These are phyloP conservation scores for Candida tropicalis DNA, from an alignment of 1,139 yeast species.

Conservation along the genomic window DNA sequence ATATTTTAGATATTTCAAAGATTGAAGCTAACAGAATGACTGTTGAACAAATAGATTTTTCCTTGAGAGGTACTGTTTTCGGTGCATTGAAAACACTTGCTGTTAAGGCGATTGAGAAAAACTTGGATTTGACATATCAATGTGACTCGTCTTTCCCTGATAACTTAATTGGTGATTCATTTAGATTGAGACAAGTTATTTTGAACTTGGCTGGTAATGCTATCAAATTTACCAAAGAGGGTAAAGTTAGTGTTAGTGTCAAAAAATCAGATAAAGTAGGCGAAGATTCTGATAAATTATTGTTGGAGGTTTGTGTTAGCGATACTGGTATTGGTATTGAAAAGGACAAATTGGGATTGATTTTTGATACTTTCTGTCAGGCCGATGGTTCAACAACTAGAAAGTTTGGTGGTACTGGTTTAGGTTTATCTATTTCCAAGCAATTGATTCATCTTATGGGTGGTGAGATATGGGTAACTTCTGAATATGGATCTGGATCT, in stretches of 20 bases:
- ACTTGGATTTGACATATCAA: constrained; percentile 75
- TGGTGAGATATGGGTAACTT: constrained; percentile 87
- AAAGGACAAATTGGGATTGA: constrained; percentile 77
- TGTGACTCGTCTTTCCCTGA: constrained; percentile 88
- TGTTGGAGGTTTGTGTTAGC: constrained; percentile 81
- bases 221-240: constrained; percentile 79
- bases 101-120: constrained; percentile 85
- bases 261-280: constrained; percentile 49
- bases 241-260: constrained; percentile 71
- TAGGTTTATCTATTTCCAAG: constrained; percentile 84
- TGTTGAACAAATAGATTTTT: constrained; percentile 83
- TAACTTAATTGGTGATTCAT: constrained; percentile 82
- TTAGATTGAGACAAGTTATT: constrained; percentile 81
- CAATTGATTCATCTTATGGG: constrained; percentile 89
- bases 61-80: constrained; percentile 81
- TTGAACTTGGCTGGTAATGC: constrained; percentile 86
- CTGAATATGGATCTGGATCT: constrained; percentile 80
- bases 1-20: constrained; percentile 86
- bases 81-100: constrained; percentile 88
- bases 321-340: constrained; percentile 91
- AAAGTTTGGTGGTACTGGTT: constrained; percentile 89
- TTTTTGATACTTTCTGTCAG: constrained; percentile 87
- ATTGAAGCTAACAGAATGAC: constrained; percentile 94
- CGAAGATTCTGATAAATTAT: constrained; percentile 55
- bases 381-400: constrained; percentile 93